These are phyloP conservation scores for Tuber magnatum DNA, from an alignment of 495 filamentous ascomycete genomes.

Conservation along the genomic window DNA sequence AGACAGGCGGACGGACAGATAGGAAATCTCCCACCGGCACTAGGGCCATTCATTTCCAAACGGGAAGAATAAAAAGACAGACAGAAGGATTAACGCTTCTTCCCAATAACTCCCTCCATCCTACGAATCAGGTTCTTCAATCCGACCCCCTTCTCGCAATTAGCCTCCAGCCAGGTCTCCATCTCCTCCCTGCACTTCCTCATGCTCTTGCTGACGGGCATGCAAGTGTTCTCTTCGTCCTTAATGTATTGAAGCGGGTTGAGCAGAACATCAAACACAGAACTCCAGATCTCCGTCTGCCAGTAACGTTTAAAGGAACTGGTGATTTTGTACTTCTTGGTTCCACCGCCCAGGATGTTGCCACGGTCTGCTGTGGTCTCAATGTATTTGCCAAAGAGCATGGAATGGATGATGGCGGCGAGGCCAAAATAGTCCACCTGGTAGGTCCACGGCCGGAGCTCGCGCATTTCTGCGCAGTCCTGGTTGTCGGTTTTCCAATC, in stretches of 20 bases:
- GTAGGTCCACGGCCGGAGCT: constrained; percentile 87
- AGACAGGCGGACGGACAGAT: not conserved
- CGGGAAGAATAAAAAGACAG: not conserved
- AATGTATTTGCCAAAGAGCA: constrained; percentile 92
- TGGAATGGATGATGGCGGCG: constrained; percentile 72
- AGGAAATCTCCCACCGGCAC: not conserved
- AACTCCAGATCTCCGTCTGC: constrained; percentile 83
- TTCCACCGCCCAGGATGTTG: constrained; percentile 46
- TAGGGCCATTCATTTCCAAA: not conserved
- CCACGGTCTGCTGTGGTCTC: constrained; percentile 59
- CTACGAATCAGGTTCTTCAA: constrained; percentile 64
- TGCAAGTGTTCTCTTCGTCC: constrained; percentile 51
- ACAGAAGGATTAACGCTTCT: constrained; percentile 13
- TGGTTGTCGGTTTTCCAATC: constrained; percentile 80
- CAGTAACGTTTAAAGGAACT: constrained; percentile 86
- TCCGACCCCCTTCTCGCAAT: constrained; percentile 74
- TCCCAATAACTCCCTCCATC: constrained; percentile 54
- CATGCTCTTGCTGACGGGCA: constrained; percentile 66
- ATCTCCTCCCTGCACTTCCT: constrained; percentile 61
- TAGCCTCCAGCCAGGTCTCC: constrained; percentile 74
- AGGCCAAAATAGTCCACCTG: constrained; percentile 93
- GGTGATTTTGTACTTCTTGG: constrained; percentile 61
- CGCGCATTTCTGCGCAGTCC: constrained; percentile 91
- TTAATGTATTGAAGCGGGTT: constrained; percentile 65
- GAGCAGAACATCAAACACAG: constrained; percentile 75